Percentiles rank a stretch among this genome's conserved stretches.
Evolutionary conservation across 208 protist genomes (phyloP).

Genomic region (Crithidia sp.): DNA sequence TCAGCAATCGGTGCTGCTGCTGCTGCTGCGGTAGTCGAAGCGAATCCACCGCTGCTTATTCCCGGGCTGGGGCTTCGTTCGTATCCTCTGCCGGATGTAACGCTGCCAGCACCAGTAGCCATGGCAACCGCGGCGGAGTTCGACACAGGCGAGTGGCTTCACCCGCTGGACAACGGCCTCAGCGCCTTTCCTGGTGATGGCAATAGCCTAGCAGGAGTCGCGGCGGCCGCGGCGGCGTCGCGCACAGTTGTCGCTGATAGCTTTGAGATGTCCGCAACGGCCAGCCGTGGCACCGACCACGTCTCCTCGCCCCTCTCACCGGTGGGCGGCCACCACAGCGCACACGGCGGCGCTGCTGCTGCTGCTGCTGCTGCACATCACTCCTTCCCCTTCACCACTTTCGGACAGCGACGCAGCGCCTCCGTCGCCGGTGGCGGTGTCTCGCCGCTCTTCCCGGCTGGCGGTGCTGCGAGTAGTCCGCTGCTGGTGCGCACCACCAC

Average conservation of each 20-base stretch:
- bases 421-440: neutral
- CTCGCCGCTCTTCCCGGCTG: neutral
- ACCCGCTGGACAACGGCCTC: no score
- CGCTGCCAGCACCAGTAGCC: conserved; percentile 31
- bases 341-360: neutral
- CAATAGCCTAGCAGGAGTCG: neutral
- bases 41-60: conserved; percentile 31
- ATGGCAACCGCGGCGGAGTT: neutral
- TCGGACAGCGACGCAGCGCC: neutral
- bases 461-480: conserved; percentile 18
- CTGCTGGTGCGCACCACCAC: conserved; percentile 29
- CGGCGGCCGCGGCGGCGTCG: neutral
- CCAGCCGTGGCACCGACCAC: conserved; percentile 18
- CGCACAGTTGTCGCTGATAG: neutral
- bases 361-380: no score
- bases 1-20: no score
- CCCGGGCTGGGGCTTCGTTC: conserved; percentile 51
- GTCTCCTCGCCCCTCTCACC: conserved; percentile 9
- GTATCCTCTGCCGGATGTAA: conserved; percentile 36
- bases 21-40: no score
- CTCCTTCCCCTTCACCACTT: no score
- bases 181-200: neutral
- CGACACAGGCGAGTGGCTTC: neutral
- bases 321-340: neutral
- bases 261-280: conserved; percentile 13